Evolutionary conservation across 1,284 basidiomycete genomes (phyloP).

Genomic region (Cutaneotrichosporon sp.): DNA sequence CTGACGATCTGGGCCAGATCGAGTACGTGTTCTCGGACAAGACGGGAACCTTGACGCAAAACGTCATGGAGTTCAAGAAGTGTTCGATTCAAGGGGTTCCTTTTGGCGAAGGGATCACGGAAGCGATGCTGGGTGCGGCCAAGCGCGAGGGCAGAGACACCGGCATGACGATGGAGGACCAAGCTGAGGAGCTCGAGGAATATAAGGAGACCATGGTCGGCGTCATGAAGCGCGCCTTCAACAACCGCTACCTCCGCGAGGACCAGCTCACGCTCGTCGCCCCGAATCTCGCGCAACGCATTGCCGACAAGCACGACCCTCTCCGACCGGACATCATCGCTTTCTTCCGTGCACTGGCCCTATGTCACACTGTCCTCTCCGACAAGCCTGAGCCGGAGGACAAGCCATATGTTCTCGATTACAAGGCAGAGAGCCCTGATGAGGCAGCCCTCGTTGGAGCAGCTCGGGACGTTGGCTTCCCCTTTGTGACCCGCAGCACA

Average conservation of each 20-base stretch:
- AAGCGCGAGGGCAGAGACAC: constrained; percentile 70
- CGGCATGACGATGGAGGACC: constrained; percentile 62
- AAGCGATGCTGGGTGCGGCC: constrained; percentile 88
- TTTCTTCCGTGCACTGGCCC: constrained; percentile 84
- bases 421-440: constrained; percentile 88
- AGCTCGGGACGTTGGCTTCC: constrained; percentile 88
- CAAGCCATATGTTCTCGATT: constrained; percentile 68
- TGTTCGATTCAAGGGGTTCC: constrained; percentile 78
- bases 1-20: constrained; percentile 94
- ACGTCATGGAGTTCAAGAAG: constrained; percentile 97
- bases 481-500: constrained; percentile 74
- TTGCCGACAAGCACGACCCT: constrained; percentile 59
- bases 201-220: constrained; percentile 75
- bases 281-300: constrained; percentile 71
- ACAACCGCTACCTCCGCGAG: constrained; percentile 79
- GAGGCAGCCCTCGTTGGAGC: constrained; percentile 90
- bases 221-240: constrained; percentile 69
- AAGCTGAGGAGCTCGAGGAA: constrained; percentile 59
- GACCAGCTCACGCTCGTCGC: constrained; percentile 85
- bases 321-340: constrained; percentile 68
- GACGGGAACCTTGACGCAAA: constrained; percentile 92
- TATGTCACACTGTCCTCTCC: constrained; percentile 83
- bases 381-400: constrained; percentile 64
- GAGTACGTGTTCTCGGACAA: constrained; percentile 98
- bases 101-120: constrained; percentile 91